Base-by-base conservation (phyloP, 148 eudicot genomes). In the Amaranthus palmeri region DNA sequence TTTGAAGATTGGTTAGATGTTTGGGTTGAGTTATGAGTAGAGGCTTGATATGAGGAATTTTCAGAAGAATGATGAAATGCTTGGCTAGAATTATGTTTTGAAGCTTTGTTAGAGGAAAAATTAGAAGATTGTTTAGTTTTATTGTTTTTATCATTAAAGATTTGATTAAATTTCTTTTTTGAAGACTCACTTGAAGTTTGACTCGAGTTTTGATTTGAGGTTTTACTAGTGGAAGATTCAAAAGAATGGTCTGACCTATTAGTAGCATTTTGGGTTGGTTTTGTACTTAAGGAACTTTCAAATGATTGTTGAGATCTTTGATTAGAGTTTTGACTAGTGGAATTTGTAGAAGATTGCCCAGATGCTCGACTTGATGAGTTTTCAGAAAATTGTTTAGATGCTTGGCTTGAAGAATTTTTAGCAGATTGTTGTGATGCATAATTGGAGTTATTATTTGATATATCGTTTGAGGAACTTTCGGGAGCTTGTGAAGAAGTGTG, bases 351-450 rank as follows among this genome's bases (percentile, higher is more conserved):
- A 56, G 49, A 49, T 6, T 58, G 40, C 42, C 0, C 3, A 7
- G 65, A 71, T 10, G 74, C 41, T 68, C 54, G 60, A 7, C 11
- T 9, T n/a, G 61, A 7, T 8, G 61, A 69, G 1, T 55, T 54
- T 2, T 54, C 10, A n/a, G 18, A 43, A 1, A 41, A 54, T 8
- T 44, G 14, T 54, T 69, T 54, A 13, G 36, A 9, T 68, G 45
- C 46, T 68, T 53, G 59, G 6, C 3, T 53, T 13, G 48, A 13
- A 10, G 71, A 66, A 8, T 15, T 66, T 66, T 18, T 3, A 41
- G 71, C 40, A 36, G 71, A 68, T 41, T 68, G 46, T 12, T 53
- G 14, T 11, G 59, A 36, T 67, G 4, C 59, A 40, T 68, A 17
- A 10, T 3, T 10, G 5, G 59, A 68, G 48, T 3, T 68, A 42